A percentile compares a stretch with the other conserved stretches of the same genome.
Evolutionary conservation across 129 eudicot species (phyloP).

Genomic region (Deinandra increscens): DNA sequence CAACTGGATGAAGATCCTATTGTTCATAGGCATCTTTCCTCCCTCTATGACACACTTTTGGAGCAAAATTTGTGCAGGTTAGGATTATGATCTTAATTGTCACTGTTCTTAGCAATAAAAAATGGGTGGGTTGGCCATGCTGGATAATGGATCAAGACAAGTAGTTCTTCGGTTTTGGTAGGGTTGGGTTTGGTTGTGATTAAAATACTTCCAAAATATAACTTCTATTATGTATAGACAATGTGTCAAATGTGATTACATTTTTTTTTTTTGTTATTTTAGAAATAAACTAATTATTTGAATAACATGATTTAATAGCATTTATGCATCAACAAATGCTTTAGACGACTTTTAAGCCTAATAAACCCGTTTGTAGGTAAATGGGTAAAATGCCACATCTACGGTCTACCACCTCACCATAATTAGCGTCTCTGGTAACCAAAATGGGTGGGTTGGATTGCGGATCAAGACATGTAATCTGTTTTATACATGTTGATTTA

Average conservation of each 20-base stretch:
- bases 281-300: not conserved
- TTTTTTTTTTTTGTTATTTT: not conserved
- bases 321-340: not conserved
- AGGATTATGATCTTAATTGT: not conserved
- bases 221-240: not conserved
- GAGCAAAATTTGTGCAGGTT: constrained; percentile 74
- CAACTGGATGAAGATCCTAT: constrained; percentile 79
- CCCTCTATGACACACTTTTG: constrained; percentile 53
- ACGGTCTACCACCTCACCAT: not conserved
- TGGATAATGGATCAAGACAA: not conserved
- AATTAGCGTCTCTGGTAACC: not conserved
- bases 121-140: not conserved
- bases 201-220: not conserved
- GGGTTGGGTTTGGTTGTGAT: not conserved
- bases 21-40: constrained; percentile 68
- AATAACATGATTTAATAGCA: not conserved
- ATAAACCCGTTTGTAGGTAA: not conserved
- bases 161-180: not conserved
- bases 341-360: not conserved
- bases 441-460: not conserved
- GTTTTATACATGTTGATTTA: not conserved
- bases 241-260: not conserved
- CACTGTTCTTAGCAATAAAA: not conserved
- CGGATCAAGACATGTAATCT: not conserved
- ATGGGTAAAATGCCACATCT: not conserved